Percentiles rank a stretch among this genome's conserved stretches.
Conservation (phyloP, 192 early-diverging fungal genomes). For the Powellomyces hirtus region DNA sequence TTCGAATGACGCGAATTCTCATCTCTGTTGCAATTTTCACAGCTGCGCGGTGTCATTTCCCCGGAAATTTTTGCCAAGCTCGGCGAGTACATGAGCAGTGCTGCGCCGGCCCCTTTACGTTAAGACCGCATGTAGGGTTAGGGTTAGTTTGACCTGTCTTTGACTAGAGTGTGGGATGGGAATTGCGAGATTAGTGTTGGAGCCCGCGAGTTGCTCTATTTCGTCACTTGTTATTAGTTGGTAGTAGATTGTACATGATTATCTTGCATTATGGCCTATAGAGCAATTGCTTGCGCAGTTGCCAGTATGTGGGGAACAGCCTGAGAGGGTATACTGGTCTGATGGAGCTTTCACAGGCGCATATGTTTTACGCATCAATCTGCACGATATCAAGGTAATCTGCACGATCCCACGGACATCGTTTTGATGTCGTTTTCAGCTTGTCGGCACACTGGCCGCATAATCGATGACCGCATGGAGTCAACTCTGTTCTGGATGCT, state of each 20-base stretch:
- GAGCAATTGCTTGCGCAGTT: too few relatives aligned
- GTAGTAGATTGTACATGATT: too few relatives aligned
- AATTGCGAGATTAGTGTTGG: too few relatives aligned
- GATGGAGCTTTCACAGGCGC: too few relatives aligned
- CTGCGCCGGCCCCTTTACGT: slow-evolving; percentile 1
- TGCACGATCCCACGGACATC: slow-evolving; percentile 14
- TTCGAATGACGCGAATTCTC: not conserved
- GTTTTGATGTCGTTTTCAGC: not conserved
- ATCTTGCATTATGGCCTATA: too few relatives aligned
- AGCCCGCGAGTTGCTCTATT: too few relatives aligned
- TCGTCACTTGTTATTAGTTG: too few relatives aligned
- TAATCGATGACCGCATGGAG: slow-evolving; percentile 2
- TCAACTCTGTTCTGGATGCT: not conserved
- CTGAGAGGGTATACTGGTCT: too few relatives aligned
- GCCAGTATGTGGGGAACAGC: too few relatives aligned
- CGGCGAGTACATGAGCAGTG: slow-evolving; percentile 4
- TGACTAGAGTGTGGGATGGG: too few relatives aligned
- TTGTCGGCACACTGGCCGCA: not conserved
- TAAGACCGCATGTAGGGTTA: not conserved
- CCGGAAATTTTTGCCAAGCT: not conserved
- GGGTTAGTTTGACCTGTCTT: not conserved
- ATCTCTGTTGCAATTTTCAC: not conserved
- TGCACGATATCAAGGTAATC: not conserved
- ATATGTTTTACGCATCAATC: too few relatives aligned
- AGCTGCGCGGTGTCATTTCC: not conserved